Base-by-base conservation (phyloP, 257 asterid genomes). In the Fraxinus anomala region DNA sequence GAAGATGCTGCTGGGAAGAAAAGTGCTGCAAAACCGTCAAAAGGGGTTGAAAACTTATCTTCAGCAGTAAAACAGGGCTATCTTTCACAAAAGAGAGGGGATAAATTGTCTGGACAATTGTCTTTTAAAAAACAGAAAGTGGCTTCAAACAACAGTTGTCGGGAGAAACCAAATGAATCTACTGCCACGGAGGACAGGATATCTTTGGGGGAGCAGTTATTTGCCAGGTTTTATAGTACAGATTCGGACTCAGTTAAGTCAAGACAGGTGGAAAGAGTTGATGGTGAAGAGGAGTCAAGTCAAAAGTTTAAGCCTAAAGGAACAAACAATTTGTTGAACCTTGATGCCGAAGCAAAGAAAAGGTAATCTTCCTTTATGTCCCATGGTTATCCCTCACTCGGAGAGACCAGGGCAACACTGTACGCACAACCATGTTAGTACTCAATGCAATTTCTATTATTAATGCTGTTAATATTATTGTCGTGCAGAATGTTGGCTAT, bases 281-380 rank as follows among this genome's bases (percentile, higher is more conserved):
- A 21, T 67, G 79, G 76, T 47, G 78, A 68, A 68, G 72, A 66
- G 73, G 87, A 83, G 85, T 84, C 23, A 68, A 73, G 73, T 69
- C 84, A 76, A 83, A 85, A 76, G 47, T 82, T 74, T 75, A 84
- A 82, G 79, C 81, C 85, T 34, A 68, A 73, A 72, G 75, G 80
- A 75, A 34, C 30, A 70, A 75, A 81, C 81, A 24, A 68, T 73
- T 39, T 86, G 73, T 17, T 49, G 42, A 74, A 49, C 70, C 88
- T 91, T 75, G 96, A 93, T 84, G 88, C 87, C 30, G 91, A 87
- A 71, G 72, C 91, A 30, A 79, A 77, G 87, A 84, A 80, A 87
- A 91, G 99, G 98, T 92, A 75, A 75, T 75, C 39, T 73, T 63
- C 51, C 75, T 72, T 73, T 42, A 44, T 79, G 66, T 68, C 56